Percentiles rank a stretch among this genome's conserved stretches.
phyloP scores from a whole-genome alignment of 495 filamentous ascomycete species.

The Beverwykella pulmonaria region DNA sequence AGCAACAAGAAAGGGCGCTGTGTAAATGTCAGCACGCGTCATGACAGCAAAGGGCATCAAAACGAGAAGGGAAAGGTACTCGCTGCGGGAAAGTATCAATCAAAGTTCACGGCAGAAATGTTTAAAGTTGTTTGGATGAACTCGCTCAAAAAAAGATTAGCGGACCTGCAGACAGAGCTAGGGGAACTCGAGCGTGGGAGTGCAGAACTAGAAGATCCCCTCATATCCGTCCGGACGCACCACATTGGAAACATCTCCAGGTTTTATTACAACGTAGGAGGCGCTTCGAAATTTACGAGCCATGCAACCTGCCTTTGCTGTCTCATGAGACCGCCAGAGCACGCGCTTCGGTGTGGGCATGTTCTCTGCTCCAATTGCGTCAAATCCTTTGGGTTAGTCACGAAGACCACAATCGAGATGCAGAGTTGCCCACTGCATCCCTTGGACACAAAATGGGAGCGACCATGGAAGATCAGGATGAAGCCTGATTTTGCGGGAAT shows the following conservation, averaged over 20 bases:
- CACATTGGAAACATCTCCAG: not conserved
- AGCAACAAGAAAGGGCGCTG: slow-evolving; percentile 23
- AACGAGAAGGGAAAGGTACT: slow-evolving; percentile 38
- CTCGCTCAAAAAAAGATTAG: not conserved
- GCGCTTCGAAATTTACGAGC: slow-evolving; percentile 29
- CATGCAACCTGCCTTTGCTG: slow-evolving; percentile 49
- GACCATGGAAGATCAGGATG: slow-evolving; percentile 34
- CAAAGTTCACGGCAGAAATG: slow-evolving; percentile 28
- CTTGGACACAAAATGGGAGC: not conserved
- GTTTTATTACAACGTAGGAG: slow-evolving; percentile 9
- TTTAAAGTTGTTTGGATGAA: slow-evolving; percentile 12
- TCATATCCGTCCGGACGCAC: not conserved
- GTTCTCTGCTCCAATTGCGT: slow-evolving; percentile 40
- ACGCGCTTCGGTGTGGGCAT: slow-evolving; percentile 49
- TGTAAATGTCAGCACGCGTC: slow-evolving; percentile 18
- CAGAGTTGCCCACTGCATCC: slow-evolving; percentile 22
- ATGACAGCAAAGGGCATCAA: slow-evolving; percentile 43
- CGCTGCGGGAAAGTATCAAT: slow-evolving; percentile 33
- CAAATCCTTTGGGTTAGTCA: not conserved
- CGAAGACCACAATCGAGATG: slow-evolving; percentile 6
- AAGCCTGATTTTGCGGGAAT: slow-evolving; percentile 46
- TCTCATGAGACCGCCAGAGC: slow-evolving; percentile 45
- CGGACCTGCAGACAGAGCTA: not conserved
- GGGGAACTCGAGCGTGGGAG: too few species aligned
- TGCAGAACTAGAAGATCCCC: not conserved